These are phyloP conservation scores for Artemisia argyi DNA, from an alignment of 129 eudicot genomes.

Conservation along the genomic window DNA sequence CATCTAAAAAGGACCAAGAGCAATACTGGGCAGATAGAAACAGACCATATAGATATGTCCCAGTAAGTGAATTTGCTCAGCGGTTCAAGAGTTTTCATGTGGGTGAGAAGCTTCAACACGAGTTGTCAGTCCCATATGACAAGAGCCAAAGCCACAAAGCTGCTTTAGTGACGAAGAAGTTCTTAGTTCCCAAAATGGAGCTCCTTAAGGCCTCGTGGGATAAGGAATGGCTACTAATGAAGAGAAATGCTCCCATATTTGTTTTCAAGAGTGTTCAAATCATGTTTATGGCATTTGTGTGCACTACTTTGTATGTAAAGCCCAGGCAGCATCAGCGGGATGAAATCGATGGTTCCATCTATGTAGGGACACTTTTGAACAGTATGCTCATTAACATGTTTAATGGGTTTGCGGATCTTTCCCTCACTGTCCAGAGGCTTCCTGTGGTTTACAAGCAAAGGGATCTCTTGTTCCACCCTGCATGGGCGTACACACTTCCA, in stretches of 20 bases:
- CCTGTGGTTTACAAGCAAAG: slow-evolving; percentile 97
- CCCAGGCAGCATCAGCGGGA: slow-evolving; percentile 42
- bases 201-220: slow-evolving; percentile 82
- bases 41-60: slow-evolving; percentile 50
- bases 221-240: slow-evolving; percentile 76
- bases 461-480: slow-evolving; percentile 79
- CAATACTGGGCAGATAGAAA: slow-evolving; percentile 81
- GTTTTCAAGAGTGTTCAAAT: slow-evolving; percentile 69
- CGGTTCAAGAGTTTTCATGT: slow-evolving; percentile 70
- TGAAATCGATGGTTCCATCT: slow-evolving; percentile 66
- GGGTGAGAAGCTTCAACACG: slow-evolving; percentile 55
- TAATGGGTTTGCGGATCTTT: slow-evolving; percentile 79
- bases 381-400: slow-evolving; percentile 69
- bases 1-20: slow-evolving; percentile 89
- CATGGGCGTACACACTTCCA: slow-evolving; percentile 83
- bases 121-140: slow-evolving; percentile 69
- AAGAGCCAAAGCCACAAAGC: slow-evolving; percentile 58
- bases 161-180: slow-evolving; percentile 54
- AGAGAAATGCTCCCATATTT: slow-evolving; percentile 67
- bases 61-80: slow-evolving; percentile 62
- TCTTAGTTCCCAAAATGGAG: slow-evolving; percentile 57
- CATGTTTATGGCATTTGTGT: slow-evolving; percentile 52
- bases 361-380: slow-evolving; percentile 65
- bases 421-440: slow-evolving; percentile 65
- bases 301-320: slow-evolving; percentile 68